Percentiles rank a stretch among this genome's conserved stretches.
Evolutionary conservation across 129 eudicot species (phyloP).

Genomic region (Arctium lappa): DNA sequence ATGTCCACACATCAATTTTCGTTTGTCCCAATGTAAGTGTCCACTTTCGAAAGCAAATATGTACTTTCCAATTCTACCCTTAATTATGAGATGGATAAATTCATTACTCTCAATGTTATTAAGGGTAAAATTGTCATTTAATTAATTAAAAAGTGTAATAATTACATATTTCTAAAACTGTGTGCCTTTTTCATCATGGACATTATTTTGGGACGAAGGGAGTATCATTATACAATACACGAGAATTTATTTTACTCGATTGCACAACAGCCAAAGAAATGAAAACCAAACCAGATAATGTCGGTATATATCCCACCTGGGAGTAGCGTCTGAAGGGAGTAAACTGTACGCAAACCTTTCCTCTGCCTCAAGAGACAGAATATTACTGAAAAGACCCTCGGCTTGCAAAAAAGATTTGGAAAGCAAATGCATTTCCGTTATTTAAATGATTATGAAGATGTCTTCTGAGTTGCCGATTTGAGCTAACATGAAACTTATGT

Average conservation of each 20-base stretch:
- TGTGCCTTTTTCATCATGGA: no score
- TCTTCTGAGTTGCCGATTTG: not conserved
- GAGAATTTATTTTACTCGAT: no score
- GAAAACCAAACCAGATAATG: no score
- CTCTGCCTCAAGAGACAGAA: no score
- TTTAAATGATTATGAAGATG: not conserved
- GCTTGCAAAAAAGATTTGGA: not conserved
- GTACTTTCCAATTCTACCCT: not conserved
- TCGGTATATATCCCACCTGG: no score
- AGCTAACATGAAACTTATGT: constrained; percentile 8
- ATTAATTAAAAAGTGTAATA: not conserved
- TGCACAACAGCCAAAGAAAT: no score
- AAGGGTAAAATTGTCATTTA: not conserved
- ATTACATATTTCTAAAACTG: no score
- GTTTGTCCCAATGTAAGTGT: not conserved
- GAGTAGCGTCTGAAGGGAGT: no score
- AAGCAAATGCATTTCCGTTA: not conserved
- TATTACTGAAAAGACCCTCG: not conserved
- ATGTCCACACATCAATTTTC: not conserved
- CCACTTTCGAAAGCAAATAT: not conserved
- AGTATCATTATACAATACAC: no score
- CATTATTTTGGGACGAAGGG: no score
- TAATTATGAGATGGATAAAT: not conserved
- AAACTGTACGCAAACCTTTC: no score
- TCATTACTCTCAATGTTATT: not conserved